Percentiles rank a stretch among this genome's conserved stretches.
Evolutionary conservation across 768 basidiomycete genomes (phyloP).

Genomic region (Amanita polypyramis): DNA sequence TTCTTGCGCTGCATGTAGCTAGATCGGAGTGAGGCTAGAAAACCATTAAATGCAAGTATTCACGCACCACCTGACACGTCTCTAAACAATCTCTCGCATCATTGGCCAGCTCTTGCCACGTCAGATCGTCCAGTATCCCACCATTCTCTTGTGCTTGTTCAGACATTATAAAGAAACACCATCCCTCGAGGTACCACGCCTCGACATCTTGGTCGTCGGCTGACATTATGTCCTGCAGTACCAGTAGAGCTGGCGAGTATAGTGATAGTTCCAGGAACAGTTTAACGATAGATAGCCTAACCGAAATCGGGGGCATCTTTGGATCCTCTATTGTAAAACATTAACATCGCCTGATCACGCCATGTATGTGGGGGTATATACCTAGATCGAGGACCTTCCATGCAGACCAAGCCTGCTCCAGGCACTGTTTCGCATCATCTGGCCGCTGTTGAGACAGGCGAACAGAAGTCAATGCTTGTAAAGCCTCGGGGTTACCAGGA

Average conservation of each 20-base stretch:
- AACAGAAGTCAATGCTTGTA: slow-evolving; percentile 76
- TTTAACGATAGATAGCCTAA: slow-evolving; percentile 66
- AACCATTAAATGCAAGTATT: background rate
- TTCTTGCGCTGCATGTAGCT: slow-evolving; percentile 65
- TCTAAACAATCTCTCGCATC: slow-evolving; percentile 77
- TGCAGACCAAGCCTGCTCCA: slow-evolving; percentile 55
- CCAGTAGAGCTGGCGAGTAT: slow-evolving; percentile 61
- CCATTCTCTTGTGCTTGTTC: slow-evolving; percentile 56
- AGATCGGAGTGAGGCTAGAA: slow-evolving; percentile 6
- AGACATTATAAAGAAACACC: slow-evolving; percentile 82
- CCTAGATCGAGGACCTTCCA: slow-evolving; percentile 62
- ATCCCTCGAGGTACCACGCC: slow-evolving; percentile 92
- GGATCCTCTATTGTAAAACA: slow-evolving; percentile 42
- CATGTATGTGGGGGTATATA: too few relatives aligned
- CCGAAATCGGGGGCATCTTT: slow-evolving; percentile 59
- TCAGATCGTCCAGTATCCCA: slow-evolving; percentile 39
- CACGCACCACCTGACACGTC: slow-evolving; percentile 68
- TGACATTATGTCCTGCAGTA: slow-evolving; percentile 71
- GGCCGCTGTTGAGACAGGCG: slow-evolving; percentile 80
- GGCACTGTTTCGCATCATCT: slow-evolving; percentile 66
- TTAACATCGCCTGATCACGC: background rate
- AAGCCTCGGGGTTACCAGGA: slow-evolving; percentile 66
- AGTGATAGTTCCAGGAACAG: slow-evolving; percentile 70
- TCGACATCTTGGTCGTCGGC: slow-evolving; percentile 82
- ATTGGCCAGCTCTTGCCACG: slow-evolving; percentile 69